Evolutionary conservation across 257 asterid species (phyloP), one percentile per base, ranked within the genome.

Genomic region (Solanum acaule): DNA sequence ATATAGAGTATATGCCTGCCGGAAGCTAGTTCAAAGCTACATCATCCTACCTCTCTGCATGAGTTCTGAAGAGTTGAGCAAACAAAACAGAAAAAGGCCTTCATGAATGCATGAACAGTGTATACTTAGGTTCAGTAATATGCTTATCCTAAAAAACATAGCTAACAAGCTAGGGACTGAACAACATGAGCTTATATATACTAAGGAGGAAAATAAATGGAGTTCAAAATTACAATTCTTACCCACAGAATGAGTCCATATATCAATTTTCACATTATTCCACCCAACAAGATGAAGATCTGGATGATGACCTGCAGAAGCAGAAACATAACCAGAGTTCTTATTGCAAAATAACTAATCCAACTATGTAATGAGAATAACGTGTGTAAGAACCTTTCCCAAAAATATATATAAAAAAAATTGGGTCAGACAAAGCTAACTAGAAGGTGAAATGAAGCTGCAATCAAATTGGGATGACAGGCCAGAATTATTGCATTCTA

Each of bases 241-340:
- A 96, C 99, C 98, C 85, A 94, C 98, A 72, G 96, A 96, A 89
- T 97, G 98, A 4, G 99, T 96, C 98, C 98, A 96, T 86, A 96
- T 96, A 81, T 95, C 99, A 90, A 95, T 92, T 92, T 91, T 92
- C 90, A 96, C 92, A 33, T 94, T 97, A 95, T 97, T 95, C 99
- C 99, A 97, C 88, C 98, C 98, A 73, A 94, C 95, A 86, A 97
- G 98, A 94, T 97, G 99, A 90, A 97, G 97, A 94, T 97, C 98
- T 2, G 98, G 99, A 93, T 97, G 98, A 89, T 97, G 98, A 86
- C 98, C 99, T 94, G 90, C 88, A 86, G 76, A 73, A 85, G 90
- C 88, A 86, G 76, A 73, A 85, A 91, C 42, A 86, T 73, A 40
- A 27, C 70, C 10, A 40, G 56, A 42, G 86, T 70, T 16, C 59